phyloP scores from a whole-genome alignment of 768 basidiomycete species.

The Termitomyces sp. region DNA sequence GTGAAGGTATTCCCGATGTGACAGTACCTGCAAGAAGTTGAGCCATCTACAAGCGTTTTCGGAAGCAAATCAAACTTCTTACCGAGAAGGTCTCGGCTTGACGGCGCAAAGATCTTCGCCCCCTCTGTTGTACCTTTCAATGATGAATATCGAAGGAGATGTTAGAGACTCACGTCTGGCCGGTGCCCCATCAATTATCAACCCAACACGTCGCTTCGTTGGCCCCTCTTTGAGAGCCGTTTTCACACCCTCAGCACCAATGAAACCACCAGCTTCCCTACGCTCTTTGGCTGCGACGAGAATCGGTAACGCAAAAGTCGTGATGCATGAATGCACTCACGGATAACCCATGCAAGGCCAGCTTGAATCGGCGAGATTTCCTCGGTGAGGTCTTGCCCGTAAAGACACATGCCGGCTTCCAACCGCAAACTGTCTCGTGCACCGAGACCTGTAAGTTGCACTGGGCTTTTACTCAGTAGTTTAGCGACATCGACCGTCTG shows the following conservation, averaged over 20 bases:
- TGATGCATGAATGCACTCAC: conserved; percentile 34
- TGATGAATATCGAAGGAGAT: background rate
- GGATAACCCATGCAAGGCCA: conserved; percentile 89
- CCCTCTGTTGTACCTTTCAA: conserved; percentile 49
- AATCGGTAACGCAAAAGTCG: background rate
- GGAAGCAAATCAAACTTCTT: conserved; percentile 18
- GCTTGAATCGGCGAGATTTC: conserved; percentile 85
- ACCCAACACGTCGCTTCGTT: conserved; percentile 71
- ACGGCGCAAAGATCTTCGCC: conserved; percentile 63
- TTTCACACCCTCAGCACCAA: conserved; percentile 72
- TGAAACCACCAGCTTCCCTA: conserved; percentile 64
- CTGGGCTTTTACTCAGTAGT: conserved; percentile 57
- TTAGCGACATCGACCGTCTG: conserved; percentile 71
- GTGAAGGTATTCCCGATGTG: conserved; percentile 96
- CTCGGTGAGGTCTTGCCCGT: conserved; percentile 93
- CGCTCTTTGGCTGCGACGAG: conserved; percentile 70
- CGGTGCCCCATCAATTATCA: conserved; percentile 80
- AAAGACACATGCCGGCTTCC: conserved; percentile 96
- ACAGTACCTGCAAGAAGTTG: conserved; percentile 51
- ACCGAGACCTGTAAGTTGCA: conserved; percentile 86
- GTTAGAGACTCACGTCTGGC: conserved; percentile 64
- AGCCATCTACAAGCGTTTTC: background rate
- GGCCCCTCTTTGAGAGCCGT: conserved; percentile 81
- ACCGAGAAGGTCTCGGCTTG: conserved; percentile 60
- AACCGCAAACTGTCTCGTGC: conserved; percentile 92